Base-by-base conservation (phyloP, 768 basidiomycete species). In the Boletus eberwhitei region DNA sequence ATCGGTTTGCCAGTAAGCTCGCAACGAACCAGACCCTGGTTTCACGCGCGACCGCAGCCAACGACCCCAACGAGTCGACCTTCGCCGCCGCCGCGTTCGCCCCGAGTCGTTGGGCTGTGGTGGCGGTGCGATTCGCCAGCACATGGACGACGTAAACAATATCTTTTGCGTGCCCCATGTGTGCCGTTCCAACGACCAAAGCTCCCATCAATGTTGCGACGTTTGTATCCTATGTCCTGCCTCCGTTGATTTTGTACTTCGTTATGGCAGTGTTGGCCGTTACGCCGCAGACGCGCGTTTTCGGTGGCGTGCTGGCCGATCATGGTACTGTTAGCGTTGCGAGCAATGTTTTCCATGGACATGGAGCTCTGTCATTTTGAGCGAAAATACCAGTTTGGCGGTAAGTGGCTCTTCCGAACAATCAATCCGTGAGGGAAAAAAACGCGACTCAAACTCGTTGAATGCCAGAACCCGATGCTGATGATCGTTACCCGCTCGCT, bases 11-110 rank as follows among this genome's bases (percentile, higher is more conserved):
- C 5, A 24, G 36, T 40, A 54, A 55, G 37, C 53, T 69, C 13
- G 60, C 61, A 31, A 54, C 42, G 34, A 46, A 35, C 3, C 63
- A 65, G 31, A 60, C 60, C 1, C 71, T 80, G 24, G 24, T 26
- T 26, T 26, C 24, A 26, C 24, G 24, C 24, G 6, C 6, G 24
- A 26, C 6, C 24, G 6, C 6, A 26, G 24, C 24, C 24, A 26
- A 26, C 24, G 24, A 26, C 5, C 6, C 24, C 24, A 26, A 26
- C 24, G 24, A 26, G 24, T 26, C 24, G 24, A 26, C 24, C 24
- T 26, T 26, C 5, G 24, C 24, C 24, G 24, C 24, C 24, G 24
- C 24, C 24, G 24, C 24, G 5, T 26, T 26, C 24, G 6, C 24
- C 24, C 5, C 24, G 5, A 26, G 24, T 26, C 24, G 6, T 6